Base-by-base conservation (phyloP, 2,329 filamentous ascomycete genomes). In the Curvularia eragrostidis region DNA sequence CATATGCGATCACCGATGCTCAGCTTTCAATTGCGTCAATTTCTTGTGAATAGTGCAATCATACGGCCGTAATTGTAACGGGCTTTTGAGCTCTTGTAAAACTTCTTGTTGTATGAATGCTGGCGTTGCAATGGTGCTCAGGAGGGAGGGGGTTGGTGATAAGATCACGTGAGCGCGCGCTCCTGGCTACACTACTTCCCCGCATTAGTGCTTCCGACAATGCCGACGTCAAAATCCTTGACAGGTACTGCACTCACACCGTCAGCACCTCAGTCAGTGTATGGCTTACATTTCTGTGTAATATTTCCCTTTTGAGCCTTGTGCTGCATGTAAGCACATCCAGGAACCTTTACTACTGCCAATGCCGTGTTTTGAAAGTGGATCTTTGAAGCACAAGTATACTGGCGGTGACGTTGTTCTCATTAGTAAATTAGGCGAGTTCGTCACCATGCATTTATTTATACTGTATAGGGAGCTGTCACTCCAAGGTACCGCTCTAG, bases 161-260 rank as follows among this genome's bases (percentile, higher is more conserved):
- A 19, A 5, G n/a, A 24, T 55, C 52, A 58, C 56, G 56, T 58
- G 52, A 42, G 13, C 13, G 32, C 46, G 52, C 41, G 52, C 32
- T 15, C 6, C 19, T 28, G 42, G 56, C 38, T 30, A 36, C 30
- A 51, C 15, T n/a, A 34, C 15, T 30, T 18, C 36, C 47, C 48
- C 24, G 19, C 44, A 15, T 19, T 34, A 36, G 26, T 21, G 44
- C 18, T 34, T 21, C 18, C 44, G 28, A 48, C 13, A 15, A 34
- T 2, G 9, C 30, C 44, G 28, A 34, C 5, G 30, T 10, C 9
- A 36, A 48, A 48, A 23, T 9, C 7, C 3, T 34, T 34, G 44
- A 15, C 19, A 5, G 19, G 5, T 15, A 9, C 44, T 19, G 7
- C 8, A 21, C 3, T 23, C 28, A 12, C 12, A 36, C n/a, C 2